Evolutionary conservation across 768 basidiomycete species (phyloP).

Genomic region (Dacryopinax primogenitus): DNA sequence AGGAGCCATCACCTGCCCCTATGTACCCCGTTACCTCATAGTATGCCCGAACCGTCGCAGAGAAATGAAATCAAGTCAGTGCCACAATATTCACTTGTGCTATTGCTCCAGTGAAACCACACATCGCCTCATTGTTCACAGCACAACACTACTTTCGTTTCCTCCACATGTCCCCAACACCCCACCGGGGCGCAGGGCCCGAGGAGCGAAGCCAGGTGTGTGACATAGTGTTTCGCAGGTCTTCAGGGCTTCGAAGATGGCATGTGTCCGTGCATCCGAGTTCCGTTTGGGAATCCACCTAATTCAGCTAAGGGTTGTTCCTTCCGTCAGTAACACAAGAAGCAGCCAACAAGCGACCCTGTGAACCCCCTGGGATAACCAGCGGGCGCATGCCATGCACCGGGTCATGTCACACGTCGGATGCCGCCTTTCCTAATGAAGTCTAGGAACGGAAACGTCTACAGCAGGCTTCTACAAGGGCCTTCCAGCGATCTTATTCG

Average conservation of each 20-base stretch:
- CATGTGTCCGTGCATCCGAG: background rate
- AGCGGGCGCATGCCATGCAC: background rate
- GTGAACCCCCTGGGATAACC: background rate
- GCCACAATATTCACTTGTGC: background rate
- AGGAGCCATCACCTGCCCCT: background rate
- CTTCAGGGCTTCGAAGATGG: slow-evolving; percentile 4
- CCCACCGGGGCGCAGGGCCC: background rate
- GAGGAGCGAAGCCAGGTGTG: background rate
- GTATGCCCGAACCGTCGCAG: slow-evolving; percentile 2
- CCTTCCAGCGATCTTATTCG: too few relatives aligned
- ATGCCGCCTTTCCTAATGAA: background rate
- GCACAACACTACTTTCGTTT: background rate
- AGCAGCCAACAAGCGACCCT: background rate
- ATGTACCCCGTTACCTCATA: slow-evolving; percentile 5
- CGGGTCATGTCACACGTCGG: background rate
- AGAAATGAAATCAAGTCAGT: slow-evolving; percentile 3
- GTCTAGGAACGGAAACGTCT: background rate
- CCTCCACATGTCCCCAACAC: slow-evolving; percentile 3
- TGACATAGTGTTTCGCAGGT: background rate
- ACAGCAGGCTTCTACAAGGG: background rate
- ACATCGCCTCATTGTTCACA: slow-evolving; percentile 1
- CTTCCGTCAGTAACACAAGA: background rate
- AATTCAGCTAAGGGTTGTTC: background rate
- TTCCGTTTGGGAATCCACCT: background rate
- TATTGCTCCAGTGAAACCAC: background rate